Evolutionary conservation across 2,329 filamentous ascomycete species (phyloP).

Genomic region (Dissoconium aciculare): DNA sequence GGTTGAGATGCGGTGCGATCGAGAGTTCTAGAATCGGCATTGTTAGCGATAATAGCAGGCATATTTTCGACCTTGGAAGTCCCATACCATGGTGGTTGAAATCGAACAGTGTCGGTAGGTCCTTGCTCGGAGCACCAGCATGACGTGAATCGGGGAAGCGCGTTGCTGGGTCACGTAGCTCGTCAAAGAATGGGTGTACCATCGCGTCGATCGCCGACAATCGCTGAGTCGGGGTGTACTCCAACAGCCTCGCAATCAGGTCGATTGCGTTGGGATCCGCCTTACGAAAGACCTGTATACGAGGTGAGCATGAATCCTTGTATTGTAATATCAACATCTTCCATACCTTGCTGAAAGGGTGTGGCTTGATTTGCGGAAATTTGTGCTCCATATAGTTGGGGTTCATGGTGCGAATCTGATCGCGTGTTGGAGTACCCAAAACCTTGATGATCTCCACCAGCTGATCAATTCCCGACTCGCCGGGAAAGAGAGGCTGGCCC

Average conservation of each 20-base stretch:
- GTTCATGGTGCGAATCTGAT: constrained; percentile 99
- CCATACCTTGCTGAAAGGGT: constrained; percentile 82
- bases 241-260: constrained; percentile 79
- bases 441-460: constrained; percentile 99
- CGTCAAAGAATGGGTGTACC: constrained; percentile 97
- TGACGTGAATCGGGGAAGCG: constrained; percentile 90
- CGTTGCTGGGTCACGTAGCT: constrained; percentile 80
- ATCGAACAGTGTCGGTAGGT: constrained; percentile 79
- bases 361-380: constrained; percentile 98
- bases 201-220: constrained; percentile 88
- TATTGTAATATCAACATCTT: constrained; percentile 1
- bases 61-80: not conserved
- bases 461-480: constrained; percentile 96
- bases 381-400: constrained; percentile 99
- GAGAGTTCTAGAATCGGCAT: constrained; percentile 67
- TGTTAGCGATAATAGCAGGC: constrained; percentile 1
- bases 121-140: constrained; percentile 60
- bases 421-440: constrained; percentile 83
- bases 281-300: constrained; percentile 78
- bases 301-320: constrained; percentile 6
- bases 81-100: constrained; percentile 83
- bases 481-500: constrained; percentile 91
- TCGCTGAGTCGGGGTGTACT: constrained; percentile 95
- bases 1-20: constrained; percentile 79
- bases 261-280: constrained; percentile 87